These are phyloP conservation scores for Farysia itapuensis DNA, from an alignment of 1,284 basidiomycete genomes.

Conservation along the genomic window DNA sequence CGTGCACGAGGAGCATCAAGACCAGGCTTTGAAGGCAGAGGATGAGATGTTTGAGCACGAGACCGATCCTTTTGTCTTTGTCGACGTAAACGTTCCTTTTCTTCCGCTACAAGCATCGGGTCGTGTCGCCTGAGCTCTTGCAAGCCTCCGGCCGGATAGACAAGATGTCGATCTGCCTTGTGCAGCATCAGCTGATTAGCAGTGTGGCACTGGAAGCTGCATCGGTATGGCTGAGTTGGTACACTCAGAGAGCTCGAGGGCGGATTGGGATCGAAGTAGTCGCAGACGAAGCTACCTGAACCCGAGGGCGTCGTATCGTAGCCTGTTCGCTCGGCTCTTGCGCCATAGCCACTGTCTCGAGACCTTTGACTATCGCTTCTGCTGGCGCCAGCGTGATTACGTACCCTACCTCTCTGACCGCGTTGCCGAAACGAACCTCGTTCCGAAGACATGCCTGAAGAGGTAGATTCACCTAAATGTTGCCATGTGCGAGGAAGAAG, in stretches of 20 bases:
- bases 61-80: slow-evolving; percentile 11
- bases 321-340: slow-evolving; percentile 1
- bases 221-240: slow-evolving; percentile 8
- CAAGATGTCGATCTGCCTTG: slow-evolving; percentile 53
- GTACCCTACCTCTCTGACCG: background rate
- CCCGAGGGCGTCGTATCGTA: slow-evolving; percentile 1
- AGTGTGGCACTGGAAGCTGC: slow-evolving; percentile 26
- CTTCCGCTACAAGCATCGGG: slow-evolving; percentile 49
- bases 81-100: slow-evolving; percentile 34
- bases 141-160: slow-evolving; percentile 52
- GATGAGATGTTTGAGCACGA: slow-evolving; percentile 3
- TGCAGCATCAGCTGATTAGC: slow-evolving; percentile 46
- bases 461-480: too few relatives aligned
- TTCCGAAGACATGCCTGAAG: too few relatives aligned
- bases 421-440: too few relatives aligned
- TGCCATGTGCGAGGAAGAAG: too few relatives aligned
- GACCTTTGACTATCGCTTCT: slow-evolving; percentile 10
- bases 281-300: slow-evolving; percentile 17
- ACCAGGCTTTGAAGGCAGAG: slow-evolving; percentile 8
- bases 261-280: slow-evolving; percentile 23
- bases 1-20: background rate
- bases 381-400: slow-evolving; percentile 1
- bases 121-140: slow-evolving; percentile 48
- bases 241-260: slow-evolving; percentile 8
- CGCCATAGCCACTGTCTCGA: slow-evolving; percentile 24